A percentile compares a stretch with the other conserved stretches of the same genome.
These are phyloP conservation scores for Boehmeria nivea DNA, from an alignment of 306 rosid genomes.

Conservation along the genomic window DNA sequence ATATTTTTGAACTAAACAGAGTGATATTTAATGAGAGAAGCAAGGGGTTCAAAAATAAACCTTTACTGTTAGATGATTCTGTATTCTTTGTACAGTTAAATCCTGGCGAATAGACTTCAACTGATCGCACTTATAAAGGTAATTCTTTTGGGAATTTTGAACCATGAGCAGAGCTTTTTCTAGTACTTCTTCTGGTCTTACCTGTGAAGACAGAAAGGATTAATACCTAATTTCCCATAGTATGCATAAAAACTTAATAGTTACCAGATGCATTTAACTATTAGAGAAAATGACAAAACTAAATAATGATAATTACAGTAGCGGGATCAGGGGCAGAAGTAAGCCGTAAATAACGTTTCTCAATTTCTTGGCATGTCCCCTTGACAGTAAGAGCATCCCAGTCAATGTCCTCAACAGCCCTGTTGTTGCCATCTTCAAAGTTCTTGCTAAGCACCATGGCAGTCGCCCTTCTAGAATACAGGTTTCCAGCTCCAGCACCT, in stretches of 20 bases:
- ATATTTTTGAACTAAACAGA: background rate
- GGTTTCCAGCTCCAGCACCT: constrained; percentile 57
- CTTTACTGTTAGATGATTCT: constrained; percentile 85
- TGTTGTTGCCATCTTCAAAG: constrained; percentile 65
- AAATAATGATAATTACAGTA: constrained; percentile 37
- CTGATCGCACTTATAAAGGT: constrained; percentile 91
- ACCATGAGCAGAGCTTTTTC: constrained; percentile 85
- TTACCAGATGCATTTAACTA: background rate
- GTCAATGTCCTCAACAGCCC: constrained; percentile 98
- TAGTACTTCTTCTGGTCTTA: constrained; percentile 97
- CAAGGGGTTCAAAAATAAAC: constrained; percentile 38
- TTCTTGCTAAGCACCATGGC: constrained; percentile 69
- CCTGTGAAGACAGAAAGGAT: constrained; percentile 43
- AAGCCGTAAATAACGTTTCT: constrained; percentile 90
- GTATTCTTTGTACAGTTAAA: constrained; percentile 90
- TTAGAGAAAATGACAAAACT: constrained; percentile 1
- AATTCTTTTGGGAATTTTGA: constrained; percentile 80
- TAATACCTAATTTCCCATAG: constrained; percentile 3
- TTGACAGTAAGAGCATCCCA: constrained; percentile 98
- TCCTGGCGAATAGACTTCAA: constrained; percentile 98
- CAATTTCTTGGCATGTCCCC: constrained; percentile 98
- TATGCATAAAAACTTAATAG: background rate
- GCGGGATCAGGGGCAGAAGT: constrained; percentile 98
- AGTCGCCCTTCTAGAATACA: constrained; percentile 71
- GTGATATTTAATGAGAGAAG: background rate